Evolutionary conservation across 345 rosid genomes (phyloP).

Genomic region (Gossypium mustelinum): DNA sequence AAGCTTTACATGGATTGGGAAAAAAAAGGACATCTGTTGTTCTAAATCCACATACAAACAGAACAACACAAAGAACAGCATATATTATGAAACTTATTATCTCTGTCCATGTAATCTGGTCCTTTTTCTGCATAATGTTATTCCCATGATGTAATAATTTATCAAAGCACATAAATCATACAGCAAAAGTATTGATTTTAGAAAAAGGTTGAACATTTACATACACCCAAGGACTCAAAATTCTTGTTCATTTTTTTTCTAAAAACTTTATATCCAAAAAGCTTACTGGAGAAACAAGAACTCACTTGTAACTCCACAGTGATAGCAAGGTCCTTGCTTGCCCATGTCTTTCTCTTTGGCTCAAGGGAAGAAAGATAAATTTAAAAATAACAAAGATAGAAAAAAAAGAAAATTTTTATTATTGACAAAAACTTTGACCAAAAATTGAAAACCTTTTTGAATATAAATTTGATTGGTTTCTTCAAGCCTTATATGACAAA

Average conservation of each 20-base stretch:
- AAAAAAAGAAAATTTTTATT: constrained; percentile 9
- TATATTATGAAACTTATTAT: constrained; percentile 19
- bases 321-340: constrained; percentile 85
- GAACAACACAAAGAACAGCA: constrained; percentile 23
- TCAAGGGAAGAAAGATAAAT: constrained; percentile 23
- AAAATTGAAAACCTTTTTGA: constrained; percentile 11
- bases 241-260: neutral
- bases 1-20: constrained; percentile 16
- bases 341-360: constrained; percentile 50
- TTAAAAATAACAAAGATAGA: neutral
- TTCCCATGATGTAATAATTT: constrained; percentile 13
- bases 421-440: constrained; percentile 22
- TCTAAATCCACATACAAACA: constrained; percentile 28
- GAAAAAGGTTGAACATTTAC: neutral
- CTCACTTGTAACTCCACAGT: constrained; percentile 94
- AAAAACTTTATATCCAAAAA: neutral
- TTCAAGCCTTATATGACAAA: constrained; percentile 26
- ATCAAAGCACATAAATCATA: constrained; percentile 14
- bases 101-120: constrained; percentile 21
- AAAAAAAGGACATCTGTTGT: constrained; percentile 10
- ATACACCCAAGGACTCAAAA: constrained; percentile 15
- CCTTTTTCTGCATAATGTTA: constrained; percentile 18
- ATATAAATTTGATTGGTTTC: constrained; percentile 17
- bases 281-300: constrained; percentile 47
- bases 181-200: neutral